Evolutionary conservation across 176 grass and related monocot genomes (phyloP), one percentile per base, ranked within the genome.

Genomic region (Alloteropsis semialata): DNA sequence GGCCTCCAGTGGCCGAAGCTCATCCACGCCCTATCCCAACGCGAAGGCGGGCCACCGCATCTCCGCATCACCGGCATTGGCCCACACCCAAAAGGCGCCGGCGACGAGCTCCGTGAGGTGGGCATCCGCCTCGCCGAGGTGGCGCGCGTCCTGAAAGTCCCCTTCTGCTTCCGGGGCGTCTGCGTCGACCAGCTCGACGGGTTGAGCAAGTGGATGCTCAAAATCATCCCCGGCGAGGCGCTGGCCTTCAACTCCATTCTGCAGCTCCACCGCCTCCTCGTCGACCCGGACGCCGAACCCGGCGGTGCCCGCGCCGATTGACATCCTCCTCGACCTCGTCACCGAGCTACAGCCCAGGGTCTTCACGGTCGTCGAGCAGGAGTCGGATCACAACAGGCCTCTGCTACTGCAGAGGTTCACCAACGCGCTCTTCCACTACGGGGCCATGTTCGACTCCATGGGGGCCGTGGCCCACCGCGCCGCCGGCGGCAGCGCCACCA

Each of bases 391-490:
- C 84, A 98, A 93, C 66, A 92, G 22, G 50, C 39, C 86, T 0
- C 1, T 57, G 24, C 84, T 98, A 19, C 21, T 79, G 14, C 82
- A 92, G 74, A 76, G 95, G 63, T 94, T 98, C 86, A 81, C 70
- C 0, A 88, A 98, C 21, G 92, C 95, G 0, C 72, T 98, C 7
- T 92, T 93, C 79, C 92, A 98, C 86, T 98, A 94, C 54, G 92
- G 69, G 5, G 75, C 85, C 11, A 60, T 97, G 88, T 92, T 97
- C 56, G 94, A 97, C 74, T 97, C 94, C n/a, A 33, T 97, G 34
- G 90, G 87, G 17, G 92, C 46, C 1, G 10, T 21, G 12, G 5
- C 0, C 7, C 4, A 3, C 27, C 17, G 15, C 17, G 77, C 19
- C 43, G 22, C 1, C 53, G 65, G 72, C 17, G 27, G 42, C 24